phyloP scores from a whole-genome alignment of 441 rosid genomes.

The Lagerstroemia fauriei region DNA sequence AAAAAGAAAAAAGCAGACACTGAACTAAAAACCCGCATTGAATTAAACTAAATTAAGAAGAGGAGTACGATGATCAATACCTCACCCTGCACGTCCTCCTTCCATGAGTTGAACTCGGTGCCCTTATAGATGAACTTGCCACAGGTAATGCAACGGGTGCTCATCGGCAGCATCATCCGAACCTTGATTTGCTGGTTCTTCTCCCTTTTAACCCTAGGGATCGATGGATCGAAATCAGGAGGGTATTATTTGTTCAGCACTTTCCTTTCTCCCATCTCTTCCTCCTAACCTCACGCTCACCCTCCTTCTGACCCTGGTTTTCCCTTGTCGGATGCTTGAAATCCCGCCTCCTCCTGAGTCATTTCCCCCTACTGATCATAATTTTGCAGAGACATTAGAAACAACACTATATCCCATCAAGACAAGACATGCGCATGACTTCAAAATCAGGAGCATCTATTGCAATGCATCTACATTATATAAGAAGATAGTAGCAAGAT shows the following conservation, averaged over 20 bases:
- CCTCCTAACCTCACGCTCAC: not conserved
- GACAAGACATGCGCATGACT: too few species aligned
- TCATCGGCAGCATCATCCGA: constrained; percentile 42
- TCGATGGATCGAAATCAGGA: constrained; percentile 83
- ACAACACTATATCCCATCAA: too few species aligned
- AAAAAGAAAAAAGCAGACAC: not conserved
- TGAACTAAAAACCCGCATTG: not conserved
- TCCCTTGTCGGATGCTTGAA: too few species aligned
- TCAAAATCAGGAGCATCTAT: too few species aligned
- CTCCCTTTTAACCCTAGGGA: constrained; percentile 63
- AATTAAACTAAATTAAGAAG: not conserved
- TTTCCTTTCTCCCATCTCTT: constrained; percentile 81
- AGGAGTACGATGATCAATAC: not conserved
- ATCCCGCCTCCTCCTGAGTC: too few species aligned
- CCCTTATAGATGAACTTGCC: constrained; percentile 56
- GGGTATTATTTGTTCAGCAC: constrained; percentile 87
- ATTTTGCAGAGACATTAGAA: too few species aligned
- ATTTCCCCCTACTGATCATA: too few species aligned
- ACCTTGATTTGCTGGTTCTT: constrained; percentile 82
- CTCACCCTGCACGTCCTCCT: constrained; percentile 33
- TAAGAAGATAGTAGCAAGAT: too few species aligned
- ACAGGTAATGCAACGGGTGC: constrained; percentile 79
- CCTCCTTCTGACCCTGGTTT: too few species aligned
- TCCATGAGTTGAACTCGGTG: constrained; percentile 25
- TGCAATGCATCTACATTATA: too few species aligned